Evolutionary conservation across 2,329 filamentous ascomycete species (phyloP), one percentile per base, ranked within the genome.

Genomic region (Verticillium tricorpus): DNA sequence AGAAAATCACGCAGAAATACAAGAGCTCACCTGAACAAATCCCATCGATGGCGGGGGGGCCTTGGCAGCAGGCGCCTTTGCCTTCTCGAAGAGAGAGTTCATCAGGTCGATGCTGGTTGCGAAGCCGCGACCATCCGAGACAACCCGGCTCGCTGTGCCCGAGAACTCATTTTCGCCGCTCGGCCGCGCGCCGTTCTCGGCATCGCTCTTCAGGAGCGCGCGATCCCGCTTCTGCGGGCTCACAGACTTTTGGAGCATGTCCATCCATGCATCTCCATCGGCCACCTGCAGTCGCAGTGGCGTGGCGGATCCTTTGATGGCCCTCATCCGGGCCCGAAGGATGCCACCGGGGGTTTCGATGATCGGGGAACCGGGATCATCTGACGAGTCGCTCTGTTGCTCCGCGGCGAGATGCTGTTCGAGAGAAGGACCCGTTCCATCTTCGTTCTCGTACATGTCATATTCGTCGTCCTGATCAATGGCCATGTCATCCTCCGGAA

Each of bases 171-270:
- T 81, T 68, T 88, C 67, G 25, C 28, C 15, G n/a, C 39, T 39
- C 5, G 35, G n/a, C 28, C 32, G 40, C n/a, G 52, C 60, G 37
- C 50, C 32, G 78, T 89, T 79, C 82, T 88, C 76, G 77, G 84
- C 70, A 12, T 45, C 45, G 31, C 81, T 82, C 69, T 81, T 82
- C 50, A 89, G 82, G 37, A 95, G 80, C 32, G 89, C 89, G 63
- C 94, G 91, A 77, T 97, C 91, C 70, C 95, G 89, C 79, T 98
- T 98, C 71, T 91, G 88, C 6, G 95, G 94, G 70, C 92, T 97
- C 68, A 98, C 92, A 6, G 95, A 98, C 67, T 93, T 93, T 73
- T 93, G 91, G 66, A 99, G 82, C 79, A 97, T 93, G 68, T 95
- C 90, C 68, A 93, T 90, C 95, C 95, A 99, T 73, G 97, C 90